Conservation (phyloP, 1,284 basidiomycete genomes). For the Meripilus lineatus region DNA sequence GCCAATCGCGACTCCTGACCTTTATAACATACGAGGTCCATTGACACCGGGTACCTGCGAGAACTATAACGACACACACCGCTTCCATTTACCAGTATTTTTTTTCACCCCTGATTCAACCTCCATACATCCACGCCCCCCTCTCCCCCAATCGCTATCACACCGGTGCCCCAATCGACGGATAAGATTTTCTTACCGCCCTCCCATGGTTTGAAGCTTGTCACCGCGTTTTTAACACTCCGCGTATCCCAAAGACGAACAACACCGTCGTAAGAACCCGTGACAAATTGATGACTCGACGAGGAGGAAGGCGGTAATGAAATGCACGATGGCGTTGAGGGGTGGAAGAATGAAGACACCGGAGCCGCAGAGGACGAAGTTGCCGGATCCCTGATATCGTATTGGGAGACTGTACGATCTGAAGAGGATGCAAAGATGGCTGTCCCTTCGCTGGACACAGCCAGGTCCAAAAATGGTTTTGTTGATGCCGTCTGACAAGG, state of each 20-base stretch:
- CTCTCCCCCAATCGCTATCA: conserved; percentile 79
- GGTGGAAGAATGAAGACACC: conserved; percentile 55
- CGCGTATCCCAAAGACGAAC: conserved; percentile 87
- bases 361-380: conserved; percentile 34
- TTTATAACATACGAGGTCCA: no score
- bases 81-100: no score
- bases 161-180: conserved; percentile 71
- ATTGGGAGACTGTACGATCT: conserved; percentile 62
- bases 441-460: conserved; percentile 32
- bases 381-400: conserved; percentile 52
- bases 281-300: conserved; percentile 62
- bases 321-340: conserved; percentile 73
- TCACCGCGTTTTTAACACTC: conserved; percentile 57
- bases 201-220: conserved; percentile 64
- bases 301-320: conserved; percentile 43
- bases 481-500: conserved; percentile 60
- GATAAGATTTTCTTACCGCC: conserved; percentile 68
- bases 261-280: conserved; percentile 80
- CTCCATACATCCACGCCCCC: conserved; percentile 82
- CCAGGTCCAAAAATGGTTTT: conserved; percentile 65
- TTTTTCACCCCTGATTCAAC: conserved; percentile 40
- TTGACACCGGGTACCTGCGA: no score
- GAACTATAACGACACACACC: no score
- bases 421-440: conserved; percentile 57
- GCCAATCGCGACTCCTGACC: no score